Base-by-base conservation (phyloP, 2,329 filamentous ascomycete genomes). In the Fusarium metavorans region DNA sequence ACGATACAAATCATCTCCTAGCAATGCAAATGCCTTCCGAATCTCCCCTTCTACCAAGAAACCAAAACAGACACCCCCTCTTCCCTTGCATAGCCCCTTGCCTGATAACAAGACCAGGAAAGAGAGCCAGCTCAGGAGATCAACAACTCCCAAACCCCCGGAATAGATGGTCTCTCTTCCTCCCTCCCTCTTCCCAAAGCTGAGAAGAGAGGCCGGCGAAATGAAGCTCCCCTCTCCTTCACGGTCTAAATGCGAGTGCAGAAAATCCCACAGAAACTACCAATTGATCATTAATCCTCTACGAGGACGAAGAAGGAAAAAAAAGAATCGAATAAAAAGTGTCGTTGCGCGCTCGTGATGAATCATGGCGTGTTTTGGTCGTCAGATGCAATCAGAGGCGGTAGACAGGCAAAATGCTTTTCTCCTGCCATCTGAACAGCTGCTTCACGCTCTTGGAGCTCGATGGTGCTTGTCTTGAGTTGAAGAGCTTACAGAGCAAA, bases 401-500 rank as follows among this genome's bases (percentile, higher is more conserved):
- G 30, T 32, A 10, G 63, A 64, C 61, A 59, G 60, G 13, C 52
- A 56, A n/a, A 27, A 5, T 72, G 37, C 43, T 68, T 35, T 60
- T 57, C 30, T 66, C 27, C 18, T 32, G 50, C 27, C 50, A 54
- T 54, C 50, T 54, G 27, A 54, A 32, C 50, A 54, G 27, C 50
- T 54, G 50, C 18, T 54, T 32, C 50, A 54, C 50, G 50, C 50
- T 54, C 50, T 37, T 57, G 30, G 32, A 57, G 52, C 34, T 57
- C 32, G 18, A 34, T 2, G n/a, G 52, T 57, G 32, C 14, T 57
- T 57, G 20, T 66, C 62, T 54, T 32, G 48, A n/a, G 20, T 56
- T 16, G 32, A 66, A 23, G 18, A 63, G 59, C 64, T 80, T 81
- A 83, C 77, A 83, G 71, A 39, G 79, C 78, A 30, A 82, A 37